Base-by-base conservation (phyloP, 1,284 basidiomycete species). In the Sporisorium graminicola region DNA sequence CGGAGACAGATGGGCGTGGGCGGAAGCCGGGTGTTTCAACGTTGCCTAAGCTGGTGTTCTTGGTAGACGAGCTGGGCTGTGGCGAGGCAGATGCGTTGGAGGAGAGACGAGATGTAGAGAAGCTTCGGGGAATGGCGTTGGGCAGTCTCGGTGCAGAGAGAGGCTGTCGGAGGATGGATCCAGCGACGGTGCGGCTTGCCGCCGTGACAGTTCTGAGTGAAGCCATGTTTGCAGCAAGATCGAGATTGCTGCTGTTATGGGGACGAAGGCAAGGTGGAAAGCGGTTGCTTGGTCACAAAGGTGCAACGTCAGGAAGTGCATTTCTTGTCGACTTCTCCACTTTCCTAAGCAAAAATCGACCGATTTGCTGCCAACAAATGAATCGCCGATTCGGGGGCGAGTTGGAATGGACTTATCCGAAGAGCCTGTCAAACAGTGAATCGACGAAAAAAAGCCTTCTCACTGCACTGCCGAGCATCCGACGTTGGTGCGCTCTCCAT, bases 11-110 rank as follows among this genome's bases (percentile, higher is more conserved):
- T n/a, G 75, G 60, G 0, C 60, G 58, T 0, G 75, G 71, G 3
- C 44, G 42, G 46, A 74, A 71, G 8, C 67, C 71, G 0, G 75
- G 60, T 0, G 68, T 75, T 24, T 63, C 60, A 31, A 75, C 57
- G 26, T 75, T 75, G 52, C 73, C 73, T 0, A 75, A 60, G 22
- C 56, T 42, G 37, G 26, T 50, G 46, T 12, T 42, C 18, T 22
- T 18, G 12, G 10, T 29, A 6, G 50, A 51, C 13, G 46, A 20
- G 12, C 12, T 37, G 3, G 42, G 58, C 20, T 65, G 58, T 4
- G 69, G n/a, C 2, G 59, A 53, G 22, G 60, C 16, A 40, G 37
- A 5, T 35, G 35, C 35, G 33, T 35, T 35, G 37, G 37, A 18
- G 5, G 37, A 37, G 35, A 43, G 26, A 20, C 52, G 47, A 22